A percentile compares a stretch with the other conserved stretches of the same genome.
These are phyloP conservation scores for Ogataea naganishii DNA, from an alignment of 805 yeast genomes.

Conservation along the genomic window DNA sequence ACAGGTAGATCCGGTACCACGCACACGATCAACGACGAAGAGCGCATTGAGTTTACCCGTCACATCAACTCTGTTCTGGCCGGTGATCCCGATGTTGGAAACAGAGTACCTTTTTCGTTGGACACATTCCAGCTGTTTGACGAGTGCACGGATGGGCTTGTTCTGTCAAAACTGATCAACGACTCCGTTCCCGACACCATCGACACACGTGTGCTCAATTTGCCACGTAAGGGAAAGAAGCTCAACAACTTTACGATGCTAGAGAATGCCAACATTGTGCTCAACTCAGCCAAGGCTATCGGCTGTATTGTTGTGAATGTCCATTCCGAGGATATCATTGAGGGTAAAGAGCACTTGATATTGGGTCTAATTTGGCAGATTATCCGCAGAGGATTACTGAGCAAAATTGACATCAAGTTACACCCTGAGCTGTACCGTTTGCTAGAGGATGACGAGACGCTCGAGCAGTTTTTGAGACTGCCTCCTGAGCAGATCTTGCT, in stretches of 20 bases:
- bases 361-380: constrained; percentile 95
- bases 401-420: constrained; percentile 90
- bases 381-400: constrained; percentile 88
- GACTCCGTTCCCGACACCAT: constrained; percentile 98
- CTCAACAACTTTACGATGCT: constrained; percentile 92
- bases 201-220: constrained; percentile 92
- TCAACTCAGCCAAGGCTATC: constrained; percentile 97
- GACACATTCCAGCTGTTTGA: constrained; percentile 94
- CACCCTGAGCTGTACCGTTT: constrained; percentile 96
- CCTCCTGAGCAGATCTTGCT: constrained; percentile 96
- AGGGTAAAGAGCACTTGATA: constrained; percentile 88
- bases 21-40: constrained; percentile 96
- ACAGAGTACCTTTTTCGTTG: constrained; percentile 82
- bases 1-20: constrained; percentile 86
- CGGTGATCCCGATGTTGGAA: constrained; percentile 81
- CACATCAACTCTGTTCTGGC: constrained; percentile 89
- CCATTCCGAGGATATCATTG: constrained; percentile 88
- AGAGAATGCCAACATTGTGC: constrained; percentile 95
- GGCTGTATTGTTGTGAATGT: constrained; percentile 98
- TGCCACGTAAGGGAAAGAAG: constrained; percentile 71
- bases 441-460: constrained; percentile 91
- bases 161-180: constrained; percentile 85
- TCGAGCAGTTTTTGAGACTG: constrained; percentile 90
- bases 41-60: constrained; percentile 89
- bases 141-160: constrained; percentile 92